These are phyloP conservation scores for Erucastrum elatum DNA, from an alignment of 345 rosid species.

Conservation along the genomic window DNA sequence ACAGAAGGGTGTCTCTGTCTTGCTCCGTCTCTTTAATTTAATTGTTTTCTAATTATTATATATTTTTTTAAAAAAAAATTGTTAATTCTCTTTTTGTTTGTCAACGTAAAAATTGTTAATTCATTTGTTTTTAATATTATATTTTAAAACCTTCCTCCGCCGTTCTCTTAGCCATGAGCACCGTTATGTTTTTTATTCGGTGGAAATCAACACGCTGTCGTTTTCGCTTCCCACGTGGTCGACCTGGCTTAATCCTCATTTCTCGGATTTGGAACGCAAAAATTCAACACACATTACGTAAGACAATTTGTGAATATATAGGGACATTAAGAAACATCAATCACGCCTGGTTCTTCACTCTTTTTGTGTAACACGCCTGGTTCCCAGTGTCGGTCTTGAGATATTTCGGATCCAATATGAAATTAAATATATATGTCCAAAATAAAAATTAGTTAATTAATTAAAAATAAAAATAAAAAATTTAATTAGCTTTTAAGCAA, in stretches of 20 bases:
- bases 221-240: conserved; percentile 30
- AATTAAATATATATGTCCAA: too few species aligned
- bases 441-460: too few species aligned
- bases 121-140: not conserved
- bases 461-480: too few species aligned
- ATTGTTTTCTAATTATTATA: not conserved
- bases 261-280: conserved; percentile 24
- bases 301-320: conserved; percentile 19
- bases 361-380: too few species aligned
- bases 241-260: conserved; percentile 32
- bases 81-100: too few species aligned
- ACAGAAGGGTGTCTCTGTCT: too few species aligned
- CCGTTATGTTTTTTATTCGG: conserved; percentile 31
- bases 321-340: not conserved
- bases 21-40: too few species aligned
- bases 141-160: conserved; percentile 21
- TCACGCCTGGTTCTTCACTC: not conserved
- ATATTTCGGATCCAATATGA: too few species aligned
- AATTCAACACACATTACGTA: conserved; percentile 24
- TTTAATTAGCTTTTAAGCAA: too few species aligned
- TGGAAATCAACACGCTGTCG: conserved; percentile 23
- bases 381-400: too few species aligned
- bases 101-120: not conserved
- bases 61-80: not conserved
- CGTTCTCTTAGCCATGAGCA: conserved; percentile 31